Evolutionary conservation across 176 grass and related monocot genomes (phyloP).

Genomic region (Lolium rigidum): DNA sequence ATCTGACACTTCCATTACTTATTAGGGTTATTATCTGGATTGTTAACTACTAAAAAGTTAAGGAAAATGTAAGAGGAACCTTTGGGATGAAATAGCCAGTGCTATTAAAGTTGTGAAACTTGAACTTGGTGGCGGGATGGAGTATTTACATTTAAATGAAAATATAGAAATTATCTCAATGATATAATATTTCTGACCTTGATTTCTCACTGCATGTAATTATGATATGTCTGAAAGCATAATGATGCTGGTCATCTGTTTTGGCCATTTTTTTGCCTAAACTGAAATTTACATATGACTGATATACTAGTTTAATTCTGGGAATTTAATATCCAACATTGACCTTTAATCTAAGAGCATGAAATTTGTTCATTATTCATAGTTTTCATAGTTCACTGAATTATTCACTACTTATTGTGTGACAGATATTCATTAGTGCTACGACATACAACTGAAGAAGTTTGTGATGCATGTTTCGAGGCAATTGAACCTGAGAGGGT

Average conservation of each 20-base stretch:
- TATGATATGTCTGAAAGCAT: not conserved
- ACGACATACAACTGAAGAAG: slow-evolving; percentile 92
- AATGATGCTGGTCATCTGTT: not conserved
- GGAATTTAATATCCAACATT: not conserved
- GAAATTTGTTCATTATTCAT: not conserved
- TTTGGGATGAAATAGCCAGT: not conserved
- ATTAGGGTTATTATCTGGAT: slow-evolving; percentile 6
- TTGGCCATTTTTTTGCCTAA: not conserved
- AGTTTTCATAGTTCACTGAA: slow-evolving; percentile 30
- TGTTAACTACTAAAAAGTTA: not conserved
- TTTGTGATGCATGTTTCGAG: slow-evolving; percentile 81
- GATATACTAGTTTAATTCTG: not conserved
- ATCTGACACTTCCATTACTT: not conserved
- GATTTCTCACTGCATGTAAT: not conserved
- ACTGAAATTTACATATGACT: not conserved
- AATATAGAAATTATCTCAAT: not conserved
- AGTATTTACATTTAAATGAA: not conserved
- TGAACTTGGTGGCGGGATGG: not conserved
- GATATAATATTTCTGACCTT: not conserved
- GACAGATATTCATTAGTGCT: slow-evolving; percentile 88
- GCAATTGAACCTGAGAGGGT: slow-evolving; percentile 76
- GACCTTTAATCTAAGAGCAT: not conserved
- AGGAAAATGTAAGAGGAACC: not conserved
- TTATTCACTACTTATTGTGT: slow-evolving; percentile 27
- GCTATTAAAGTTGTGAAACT: not conserved